phyloP scores from a whole-genome alignment of 225 moss, liverwort and hornwort genomes.

The Neckera pumila region DNA sequence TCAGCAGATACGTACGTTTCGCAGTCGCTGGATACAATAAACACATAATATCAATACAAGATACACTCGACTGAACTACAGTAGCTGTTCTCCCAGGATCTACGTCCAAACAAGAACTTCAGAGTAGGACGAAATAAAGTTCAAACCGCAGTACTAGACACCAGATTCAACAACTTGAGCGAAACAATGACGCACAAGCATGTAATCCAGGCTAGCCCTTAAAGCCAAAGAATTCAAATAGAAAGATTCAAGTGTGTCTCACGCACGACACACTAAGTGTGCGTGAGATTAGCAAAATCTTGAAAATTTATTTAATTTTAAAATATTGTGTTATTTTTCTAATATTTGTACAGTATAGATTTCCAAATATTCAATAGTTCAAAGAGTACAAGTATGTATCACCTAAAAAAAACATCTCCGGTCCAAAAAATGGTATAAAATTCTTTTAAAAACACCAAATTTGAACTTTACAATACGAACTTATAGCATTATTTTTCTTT shows the following conservation, averaged over 20 bases:
- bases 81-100: background rate
- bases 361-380: background rate
- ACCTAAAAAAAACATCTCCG: background rate
- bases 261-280: background rate
- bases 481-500: background rate
- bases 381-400: background rate
- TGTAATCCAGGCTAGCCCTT: background rate
- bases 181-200: background rate
- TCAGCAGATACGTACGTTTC: slow-evolving; percentile 98
- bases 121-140: background rate
- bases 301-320: background rate
- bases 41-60: background rate
- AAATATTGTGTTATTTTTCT: background rate
- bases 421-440: background rate
- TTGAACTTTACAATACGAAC: background rate
- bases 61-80: background rate
- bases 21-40: slow-evolving; percentile 53
- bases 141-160: background rate
- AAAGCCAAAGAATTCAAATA: background rate
- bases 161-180: background rate
- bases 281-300: background rate
- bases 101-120: background rate
- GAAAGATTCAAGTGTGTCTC: background rate
- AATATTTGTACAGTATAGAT: background rate
- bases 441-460: background rate